Base-by-base conservation (phyloP, 2,329 filamentous ascomycete genomes). In the Aspergillus neotritici region DNA sequence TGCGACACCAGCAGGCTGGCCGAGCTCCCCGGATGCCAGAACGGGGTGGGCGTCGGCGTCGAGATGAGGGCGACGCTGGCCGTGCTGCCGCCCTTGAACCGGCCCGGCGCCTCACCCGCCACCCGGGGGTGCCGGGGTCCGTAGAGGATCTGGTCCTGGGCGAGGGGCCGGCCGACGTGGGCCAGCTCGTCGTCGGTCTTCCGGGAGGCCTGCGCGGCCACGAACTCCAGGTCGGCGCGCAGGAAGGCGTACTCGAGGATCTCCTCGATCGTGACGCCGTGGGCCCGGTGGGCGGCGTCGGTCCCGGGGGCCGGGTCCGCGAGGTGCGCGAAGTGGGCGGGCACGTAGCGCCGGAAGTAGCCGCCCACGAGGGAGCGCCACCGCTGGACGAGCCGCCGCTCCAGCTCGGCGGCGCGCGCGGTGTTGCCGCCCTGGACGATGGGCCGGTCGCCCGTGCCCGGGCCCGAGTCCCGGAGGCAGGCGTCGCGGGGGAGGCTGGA, bases 1-100 rank as follows among this genome's bases (percentile, higher is more conserved):
- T 98, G 93, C 0, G 88, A 89, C 5, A 89, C 84, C 12, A 95
- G 70, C 30, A 98, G 70, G 1, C 89, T 94, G 0, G 86, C 88
- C 3, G 87, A 84, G 0, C 88, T 85, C 4, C 83, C 80, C 0
- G 93, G 93, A 58, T 97, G 87, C 93, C 93, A 98, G 67, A 94
- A 98, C 0, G 93, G 93, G 0, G 85, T 85, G 0, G 90, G 84
- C 0, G 88, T 94, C 0, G 91, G 89, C 0, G 93, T 97, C 0
- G 89, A 94, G 43, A 98, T 88, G 60, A 98, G 77, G 1, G 84
- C 90, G 13, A 96, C 73, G 13, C 88, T 94, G 33, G 87, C 90
- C 1, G 93, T 98, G 41, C 89, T 95, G 44, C 93, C 93, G 47
- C 93, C 93, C 60, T 90, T 87, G 73, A 97, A 97, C 47, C 88